Evolutionary conservation across 768 basidiomycete species (phyloP).

Genomic region (Crassisporium funariophilum): DNA sequence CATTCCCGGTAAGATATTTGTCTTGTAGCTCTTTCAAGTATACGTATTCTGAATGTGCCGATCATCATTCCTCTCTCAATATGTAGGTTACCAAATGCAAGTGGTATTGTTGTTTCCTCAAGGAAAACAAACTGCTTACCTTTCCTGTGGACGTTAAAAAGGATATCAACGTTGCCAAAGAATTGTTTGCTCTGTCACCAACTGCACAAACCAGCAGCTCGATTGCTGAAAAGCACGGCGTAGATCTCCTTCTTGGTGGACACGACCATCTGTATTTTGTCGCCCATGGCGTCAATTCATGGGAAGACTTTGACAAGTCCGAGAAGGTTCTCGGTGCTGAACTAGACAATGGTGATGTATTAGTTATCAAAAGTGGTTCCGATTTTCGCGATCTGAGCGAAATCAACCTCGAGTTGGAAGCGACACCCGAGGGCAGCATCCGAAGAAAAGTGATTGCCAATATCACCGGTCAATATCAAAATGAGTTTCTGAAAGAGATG

Average conservation of each 20-base stretch:
- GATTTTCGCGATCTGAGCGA: conserved; percentile 90
- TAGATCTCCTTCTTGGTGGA: conserved; percentile 83
- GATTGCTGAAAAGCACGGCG: conserved; percentile 65
- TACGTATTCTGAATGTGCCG: background rate
- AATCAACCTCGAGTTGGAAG: conserved; percentile 60
- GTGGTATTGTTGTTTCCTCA: conserved; percentile 3
- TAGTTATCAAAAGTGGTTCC: conserved; percentile 84
- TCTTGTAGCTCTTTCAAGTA: background rate
- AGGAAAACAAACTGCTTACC: background rate
- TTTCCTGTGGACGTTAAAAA: conserved; percentile 25
- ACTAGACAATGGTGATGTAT: conserved; percentile 67
- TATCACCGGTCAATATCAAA: conserved; percentile 51
- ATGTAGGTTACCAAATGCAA: conserved; percentile 51
- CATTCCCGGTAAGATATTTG: conserved; percentile 62
- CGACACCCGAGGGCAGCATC: conserved; percentile 62
- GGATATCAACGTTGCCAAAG: conserved; percentile 75
- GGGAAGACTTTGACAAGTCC: conserved; percentile 65
- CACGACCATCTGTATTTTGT: conserved; percentile 87
- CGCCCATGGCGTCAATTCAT: conserved; percentile 62
- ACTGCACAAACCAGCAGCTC: conserved; percentile 44
- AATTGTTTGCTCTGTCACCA: conserved; percentile 61
- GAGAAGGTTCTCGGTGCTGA: conserved; percentile 65
- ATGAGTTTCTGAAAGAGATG: background rate
- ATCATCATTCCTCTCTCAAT: background rate
- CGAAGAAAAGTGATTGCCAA: conserved; percentile 64